These are phyloP conservation scores for Fusarium phyllophilum DNA, from an alignment of 2,329 filamentous ascomycete species.

Conservation along the genomic window DNA sequence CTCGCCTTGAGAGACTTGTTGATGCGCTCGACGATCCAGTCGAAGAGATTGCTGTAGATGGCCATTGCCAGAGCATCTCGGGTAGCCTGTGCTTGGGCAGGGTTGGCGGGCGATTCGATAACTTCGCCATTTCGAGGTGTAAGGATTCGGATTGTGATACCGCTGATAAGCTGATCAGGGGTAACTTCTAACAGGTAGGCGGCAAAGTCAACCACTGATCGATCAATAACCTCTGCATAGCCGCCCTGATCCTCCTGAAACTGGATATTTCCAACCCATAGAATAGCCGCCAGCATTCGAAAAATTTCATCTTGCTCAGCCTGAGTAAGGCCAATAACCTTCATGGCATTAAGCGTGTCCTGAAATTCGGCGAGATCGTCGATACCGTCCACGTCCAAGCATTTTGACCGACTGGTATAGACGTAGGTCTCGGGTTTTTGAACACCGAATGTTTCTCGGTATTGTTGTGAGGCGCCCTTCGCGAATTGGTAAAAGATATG, in stretches of 20 bases:
- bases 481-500: slow-evolving; percentile 99
- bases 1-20: slow-evolving; percentile 87
- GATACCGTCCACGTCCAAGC: slow-evolving; percentile 92
- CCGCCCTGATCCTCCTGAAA: slow-evolving; percentile 91
- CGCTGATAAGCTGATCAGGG: slow-evolving; percentile 80
- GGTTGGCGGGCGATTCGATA: slow-evolving; percentile 83
- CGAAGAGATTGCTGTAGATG: slow-evolving; percentile 98
- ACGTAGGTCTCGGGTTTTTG: slow-evolving; percentile 92
- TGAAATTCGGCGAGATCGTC: slow-evolving; percentile 90
- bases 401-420: slow-evolving; percentile 95
- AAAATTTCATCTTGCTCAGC: slow-evolving; percentile 96
- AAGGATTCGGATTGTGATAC: slow-evolving; percentile 88
- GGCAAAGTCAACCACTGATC: slow-evolving; percentile 92
- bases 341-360: slow-evolving; percentile 95
- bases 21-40: slow-evolving; percentile 96
- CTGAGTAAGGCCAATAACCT: slow-evolving; percentile 87
- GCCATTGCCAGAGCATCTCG: slow-evolving; percentile 92
- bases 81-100: slow-evolving; percentile 84
- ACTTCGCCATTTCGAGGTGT: slow-evolving; percentile 73
- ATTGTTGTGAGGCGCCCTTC: slow-evolving; percentile 88
- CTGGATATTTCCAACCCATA: slow-evolving; percentile 95
- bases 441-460: slow-evolving; percentile 87
- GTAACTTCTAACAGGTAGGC: slow-evolving; percentile 94
- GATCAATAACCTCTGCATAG: slow-evolving; percentile 86
- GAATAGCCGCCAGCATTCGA: slow-evolving; percentile 87